Evolutionary conservation across 192 early-diverging fungal genomes (phyloP).

Genomic region (Allomyces macrogynus): DNA sequence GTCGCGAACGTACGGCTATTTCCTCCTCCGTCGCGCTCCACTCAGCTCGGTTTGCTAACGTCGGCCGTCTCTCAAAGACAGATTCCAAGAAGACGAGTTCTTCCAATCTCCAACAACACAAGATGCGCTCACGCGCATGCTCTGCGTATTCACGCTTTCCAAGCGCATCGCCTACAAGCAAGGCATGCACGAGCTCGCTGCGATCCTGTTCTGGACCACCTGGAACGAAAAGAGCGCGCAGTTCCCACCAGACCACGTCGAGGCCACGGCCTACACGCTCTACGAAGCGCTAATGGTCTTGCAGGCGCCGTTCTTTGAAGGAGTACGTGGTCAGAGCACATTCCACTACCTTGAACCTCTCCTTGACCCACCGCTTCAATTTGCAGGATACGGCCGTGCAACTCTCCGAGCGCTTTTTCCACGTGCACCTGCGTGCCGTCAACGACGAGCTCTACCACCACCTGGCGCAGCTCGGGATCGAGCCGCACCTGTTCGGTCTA

Average conservation of each 20-base stretch:
- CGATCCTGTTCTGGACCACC: background rate
- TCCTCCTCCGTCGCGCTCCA: too few relatives aligned
- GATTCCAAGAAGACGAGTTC: background rate
- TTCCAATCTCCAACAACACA: background rate
- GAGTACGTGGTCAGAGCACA: too few relatives aligned
- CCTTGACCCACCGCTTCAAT: background rate
- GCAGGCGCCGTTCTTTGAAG: too few relatives aligned
- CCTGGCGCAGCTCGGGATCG: background rate
- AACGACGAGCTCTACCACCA: slow-evolving; percentile 1
- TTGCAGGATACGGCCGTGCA: background rate
- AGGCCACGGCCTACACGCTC: too few relatives aligned
- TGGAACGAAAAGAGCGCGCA: too few relatives aligned
- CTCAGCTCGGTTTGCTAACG: too few relatives aligned
- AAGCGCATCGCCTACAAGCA: background rate
- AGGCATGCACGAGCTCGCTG: background rate
- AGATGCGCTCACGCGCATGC: background rate
- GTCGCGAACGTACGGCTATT: background rate
- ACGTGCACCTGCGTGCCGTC: slow-evolving; percentile 1
- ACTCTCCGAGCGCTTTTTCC: background rate
- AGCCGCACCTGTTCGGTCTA: background rate
- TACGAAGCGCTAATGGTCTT: too few relatives aligned
- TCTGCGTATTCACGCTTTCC: background rate
- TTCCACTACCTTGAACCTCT: too few relatives aligned
- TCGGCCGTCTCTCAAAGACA: too few relatives aligned
- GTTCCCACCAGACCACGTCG: too few relatives aligned